These are phyloP conservation scores for Aphanomyces euteiches DNA, from an alignment of 352 stramenopile species.

Conservation along the genomic window DNA sequence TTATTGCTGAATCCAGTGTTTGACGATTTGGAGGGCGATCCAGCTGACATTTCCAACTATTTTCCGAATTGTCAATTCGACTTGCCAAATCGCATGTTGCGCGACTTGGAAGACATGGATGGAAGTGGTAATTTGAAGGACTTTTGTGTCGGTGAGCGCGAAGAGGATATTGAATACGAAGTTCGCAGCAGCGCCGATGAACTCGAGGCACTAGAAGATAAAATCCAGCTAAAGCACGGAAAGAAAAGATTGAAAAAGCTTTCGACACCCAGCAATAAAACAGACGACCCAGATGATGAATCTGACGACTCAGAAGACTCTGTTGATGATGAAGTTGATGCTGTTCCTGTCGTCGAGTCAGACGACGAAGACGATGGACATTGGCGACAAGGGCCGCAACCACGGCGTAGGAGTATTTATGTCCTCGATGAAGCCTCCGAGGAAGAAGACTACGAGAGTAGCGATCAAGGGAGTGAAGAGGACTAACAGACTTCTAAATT, in stretches of 20 bases:
- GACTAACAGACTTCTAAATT: slow-evolving; percentile 24
- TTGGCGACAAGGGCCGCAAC: slow-evolving; percentile 34
- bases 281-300: not conserved
- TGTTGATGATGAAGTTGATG: slow-evolving; percentile 2
- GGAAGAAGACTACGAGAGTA: slow-evolving; percentile 40
- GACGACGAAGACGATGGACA: slow-evolving; percentile 38
- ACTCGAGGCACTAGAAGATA: slow-evolving; percentile 22
- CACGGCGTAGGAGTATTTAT: slow-evolving; percentile 51
- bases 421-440: slow-evolving; percentile 78
- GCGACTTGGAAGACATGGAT: slow-evolving; percentile 71
- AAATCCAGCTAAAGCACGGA: not conserved
- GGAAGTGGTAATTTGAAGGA: slow-evolving; percentile 78
- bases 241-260: not conserved
- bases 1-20: slow-evolving; percentile 69
- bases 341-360: slow-evolving; percentile 47
- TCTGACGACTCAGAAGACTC: slow-evolving; percentile 3
- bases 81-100: slow-evolving; percentile 62
- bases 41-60: slow-evolving; percentile 63
- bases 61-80: slow-evolving; percentile 53
- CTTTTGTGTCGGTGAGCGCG: slow-evolving; percentile 54
- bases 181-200: slow-evolving; percentile 31
- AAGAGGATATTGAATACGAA: slow-evolving; percentile 62
- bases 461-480: slow-evolving; percentile 20
- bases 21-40: slow-evolving; percentile 79
- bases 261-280: not conserved